Conservation (phyloP, 2,329 filamentous ascomycete species). For the Hymenoscyphus infarciens region DNA sequence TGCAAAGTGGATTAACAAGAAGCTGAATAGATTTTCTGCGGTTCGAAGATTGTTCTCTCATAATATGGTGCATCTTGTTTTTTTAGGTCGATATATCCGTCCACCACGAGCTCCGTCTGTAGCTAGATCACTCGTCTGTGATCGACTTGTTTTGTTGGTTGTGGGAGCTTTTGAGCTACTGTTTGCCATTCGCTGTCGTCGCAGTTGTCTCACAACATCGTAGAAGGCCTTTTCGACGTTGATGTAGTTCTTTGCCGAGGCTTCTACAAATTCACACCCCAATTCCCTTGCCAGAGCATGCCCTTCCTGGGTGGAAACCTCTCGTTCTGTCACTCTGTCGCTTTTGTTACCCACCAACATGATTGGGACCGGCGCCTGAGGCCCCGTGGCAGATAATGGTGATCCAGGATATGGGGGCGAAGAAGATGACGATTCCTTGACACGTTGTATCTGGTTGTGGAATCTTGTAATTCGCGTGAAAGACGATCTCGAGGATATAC, state of each 20-base stretch:
- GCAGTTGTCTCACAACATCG: conserved; percentile 88
- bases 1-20: conserved; percentile 19
- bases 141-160: conserved; percentile 26
- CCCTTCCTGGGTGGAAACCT: conserved; percentile 95
- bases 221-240: conserved; percentile 99
- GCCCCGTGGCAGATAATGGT: conserved; percentile 55
- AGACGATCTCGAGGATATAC: conserved; percentile 93
- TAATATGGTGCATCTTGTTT: conserved; percentile 35
- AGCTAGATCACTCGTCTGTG: conserved; percentile 24
- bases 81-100: conserved; percentile 30
- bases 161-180: conserved; percentile 18
- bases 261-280: conserved; percentile 94
- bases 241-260: conserved; percentile 95
- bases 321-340: conserved; percentile 90
- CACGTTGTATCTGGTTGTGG: conserved; percentile 93
- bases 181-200: conserved; percentile 66
- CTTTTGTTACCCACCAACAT: conserved; percentile 99
- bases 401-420: conserved; percentile 76
- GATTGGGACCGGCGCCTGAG: conserved; percentile 69
- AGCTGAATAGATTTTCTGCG: conserved; percentile 4
- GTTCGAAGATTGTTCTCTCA: conserved; percentile 23
- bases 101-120: conserved; percentile 24
- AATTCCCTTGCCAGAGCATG: conserved; percentile 86
- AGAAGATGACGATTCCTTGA: conserved; percentile 83
- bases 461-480: conserved; percentile 94